Conservation (phyloP, 305 asterid species). For the Solanum hybrid region DNA sequence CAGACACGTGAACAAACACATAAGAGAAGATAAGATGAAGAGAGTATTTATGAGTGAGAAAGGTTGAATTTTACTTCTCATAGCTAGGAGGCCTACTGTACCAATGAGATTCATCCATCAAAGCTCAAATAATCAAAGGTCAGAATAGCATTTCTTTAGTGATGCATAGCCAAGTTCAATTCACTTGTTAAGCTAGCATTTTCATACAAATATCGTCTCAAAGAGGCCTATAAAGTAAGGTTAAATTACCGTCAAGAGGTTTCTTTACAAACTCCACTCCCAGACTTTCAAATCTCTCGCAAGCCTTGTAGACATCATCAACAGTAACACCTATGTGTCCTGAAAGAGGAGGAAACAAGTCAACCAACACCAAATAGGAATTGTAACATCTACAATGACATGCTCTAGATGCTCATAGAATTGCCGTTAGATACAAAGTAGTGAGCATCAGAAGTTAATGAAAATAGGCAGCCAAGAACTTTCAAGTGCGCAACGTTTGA, state of each 20-base stretch:
- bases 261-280: slow-evolving; percentile 75
- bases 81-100: background rate
- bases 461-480: background rate
- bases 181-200: background rate
- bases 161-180: background rate
- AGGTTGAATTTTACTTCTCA: background rate
- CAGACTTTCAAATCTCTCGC: slow-evolving; percentile 64
- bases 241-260: slow-evolving; percentile 59
- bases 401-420: background rate
- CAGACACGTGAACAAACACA: background rate
- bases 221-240: background rate
- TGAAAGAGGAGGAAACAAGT: slow-evolving; percentile 22
- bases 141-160: background rate
- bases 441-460: background rate
- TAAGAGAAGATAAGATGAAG: background rate
- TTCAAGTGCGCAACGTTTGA: background rate
- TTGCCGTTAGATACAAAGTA: background rate
- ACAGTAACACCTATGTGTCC: slow-evolving; percentile 85
- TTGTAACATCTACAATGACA: background rate
- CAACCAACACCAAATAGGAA: background rate
- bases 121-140: background rate
- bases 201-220: background rate
- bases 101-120: background rate
- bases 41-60: background rate
- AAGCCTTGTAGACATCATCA: slow-evolving; percentile 64